Conservation (phyloP, 2,329 filamentous ascomycete species). For the Calonectria pteridis region DNA sequence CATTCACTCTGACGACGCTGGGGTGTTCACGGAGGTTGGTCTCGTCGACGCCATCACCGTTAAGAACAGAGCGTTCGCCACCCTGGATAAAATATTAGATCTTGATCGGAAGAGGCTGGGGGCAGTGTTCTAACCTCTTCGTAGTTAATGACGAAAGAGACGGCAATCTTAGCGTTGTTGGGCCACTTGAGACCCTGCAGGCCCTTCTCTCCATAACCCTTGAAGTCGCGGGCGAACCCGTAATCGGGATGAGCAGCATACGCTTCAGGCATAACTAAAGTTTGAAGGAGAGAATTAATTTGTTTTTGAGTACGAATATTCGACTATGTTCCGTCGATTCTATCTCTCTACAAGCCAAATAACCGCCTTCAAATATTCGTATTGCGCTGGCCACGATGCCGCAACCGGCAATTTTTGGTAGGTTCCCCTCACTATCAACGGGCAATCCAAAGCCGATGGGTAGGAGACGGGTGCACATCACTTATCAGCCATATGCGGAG, state of each 20-base stretch:
- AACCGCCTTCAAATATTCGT: neutral
- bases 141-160: neutral
- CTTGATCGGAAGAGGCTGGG: too few species aligned
- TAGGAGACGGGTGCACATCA: neutral
- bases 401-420: neutral
- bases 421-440: neutral
- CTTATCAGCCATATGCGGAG: neutral
- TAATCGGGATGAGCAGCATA: neutral
- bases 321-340: neutral
- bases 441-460: neutral
- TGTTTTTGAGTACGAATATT: neutral
- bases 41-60: constrained; percentile 54
- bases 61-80: constrained; percentile 52
- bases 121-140: neutral
- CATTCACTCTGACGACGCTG: constrained; percentile 46
- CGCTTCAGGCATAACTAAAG: neutral
- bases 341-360: neutral
- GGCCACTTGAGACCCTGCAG: neutral
- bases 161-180: neutral
- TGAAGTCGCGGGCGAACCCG: neutral
- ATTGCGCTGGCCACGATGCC: neutral
- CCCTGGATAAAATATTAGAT: constrained; percentile 26
- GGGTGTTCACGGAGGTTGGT: constrained; percentile 55
- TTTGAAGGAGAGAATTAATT: too few species aligned
- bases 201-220: neutral